Evolutionary conservation across 1,139 yeast genomes (phyloP).

Genomic region (Candida mesenterica): DNA sequence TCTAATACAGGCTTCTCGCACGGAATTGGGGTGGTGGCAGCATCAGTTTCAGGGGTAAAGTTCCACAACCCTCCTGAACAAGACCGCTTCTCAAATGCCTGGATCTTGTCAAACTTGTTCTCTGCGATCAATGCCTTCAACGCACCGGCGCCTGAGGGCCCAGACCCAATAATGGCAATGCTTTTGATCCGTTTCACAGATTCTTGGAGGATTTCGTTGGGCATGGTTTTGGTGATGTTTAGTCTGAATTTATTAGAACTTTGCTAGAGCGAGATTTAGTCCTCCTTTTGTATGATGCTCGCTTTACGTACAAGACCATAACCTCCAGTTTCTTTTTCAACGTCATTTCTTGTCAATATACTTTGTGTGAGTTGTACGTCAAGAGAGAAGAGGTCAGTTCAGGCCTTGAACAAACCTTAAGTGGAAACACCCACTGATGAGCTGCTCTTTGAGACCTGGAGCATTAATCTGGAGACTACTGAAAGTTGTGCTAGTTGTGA

Average conservation of each 20-base stretch:
- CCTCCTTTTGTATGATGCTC: not conserved
- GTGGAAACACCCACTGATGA: no score
- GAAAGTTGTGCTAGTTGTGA: no score
- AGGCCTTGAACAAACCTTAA: no score
- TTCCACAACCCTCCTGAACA: slow-evolving; percentile 58
- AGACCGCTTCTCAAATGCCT: slow-evolving; percentile 49
- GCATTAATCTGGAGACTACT: no score
- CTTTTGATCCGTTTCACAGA: slow-evolving; percentile 18
- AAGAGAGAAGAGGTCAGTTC: no score
- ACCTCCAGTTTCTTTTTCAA: not conserved
- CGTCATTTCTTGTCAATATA: no score
- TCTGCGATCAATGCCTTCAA: slow-evolving; percentile 47
- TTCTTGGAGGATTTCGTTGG: slow-evolving; percentile 6
- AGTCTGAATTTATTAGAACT: not conserved
- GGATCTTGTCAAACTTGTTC: slow-evolving; percentile 38
- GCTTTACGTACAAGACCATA: not conserved
- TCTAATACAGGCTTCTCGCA: slow-evolving; percentile 17
- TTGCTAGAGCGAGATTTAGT: not conserved
- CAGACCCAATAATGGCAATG: slow-evolving; percentile 62
- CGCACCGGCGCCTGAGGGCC: slow-evolving; percentile 64
- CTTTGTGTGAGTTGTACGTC: no score
- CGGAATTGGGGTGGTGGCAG: slow-evolving; percentile 20
- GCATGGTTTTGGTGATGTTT: not conserved
- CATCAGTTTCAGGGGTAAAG: slow-evolving; percentile 25
- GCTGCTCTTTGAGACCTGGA: no score